phyloP scores from a whole-genome alignment of 108 stramenopile genomes.

The Cyclotella choctawhatcheeana region DNA sequence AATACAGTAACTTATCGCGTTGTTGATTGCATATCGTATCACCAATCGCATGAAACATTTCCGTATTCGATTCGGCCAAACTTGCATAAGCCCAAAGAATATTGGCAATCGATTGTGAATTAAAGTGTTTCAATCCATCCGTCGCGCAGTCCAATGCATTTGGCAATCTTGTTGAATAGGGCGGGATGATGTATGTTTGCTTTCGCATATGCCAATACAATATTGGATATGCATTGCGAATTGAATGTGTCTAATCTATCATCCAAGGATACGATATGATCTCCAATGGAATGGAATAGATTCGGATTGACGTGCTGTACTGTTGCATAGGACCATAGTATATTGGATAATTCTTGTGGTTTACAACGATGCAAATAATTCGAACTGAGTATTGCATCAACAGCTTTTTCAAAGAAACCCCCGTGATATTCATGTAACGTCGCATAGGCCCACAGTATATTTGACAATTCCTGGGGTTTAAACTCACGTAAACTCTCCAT shows the following conservation, averaged over 20 bases:
- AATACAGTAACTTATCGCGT: background rate
- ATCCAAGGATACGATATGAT: background rate
- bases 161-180: background rate
- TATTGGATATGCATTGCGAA: background rate
- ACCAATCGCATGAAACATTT: conserved; percentile 2
- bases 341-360: conserved; percentile 5
- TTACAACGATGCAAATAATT: background rate
- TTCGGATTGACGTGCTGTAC: background rate
- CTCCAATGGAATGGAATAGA: background rate
- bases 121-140: background rate
- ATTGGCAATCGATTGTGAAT: background rate
- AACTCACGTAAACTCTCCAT: background rate
- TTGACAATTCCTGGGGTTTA: background rate
- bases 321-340: background rate
- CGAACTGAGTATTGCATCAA: background rate
- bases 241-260: background rate
- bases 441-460: conserved; percentile 15
- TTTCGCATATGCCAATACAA: background rate
- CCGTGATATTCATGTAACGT: background rate
- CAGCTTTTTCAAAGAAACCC: conserved; percentile 1
- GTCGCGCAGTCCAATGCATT: background rate
- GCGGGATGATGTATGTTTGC: background rate
- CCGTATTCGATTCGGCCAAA: background rate
- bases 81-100: conserved; percentile 27
- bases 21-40: background rate